Percentiles rank a stretch among this genome's conserved stretches.
phyloP scores from a whole-genome alignment of 2,329 filamentous ascomycete species.

The Aspergillus intermedius region DNA sequence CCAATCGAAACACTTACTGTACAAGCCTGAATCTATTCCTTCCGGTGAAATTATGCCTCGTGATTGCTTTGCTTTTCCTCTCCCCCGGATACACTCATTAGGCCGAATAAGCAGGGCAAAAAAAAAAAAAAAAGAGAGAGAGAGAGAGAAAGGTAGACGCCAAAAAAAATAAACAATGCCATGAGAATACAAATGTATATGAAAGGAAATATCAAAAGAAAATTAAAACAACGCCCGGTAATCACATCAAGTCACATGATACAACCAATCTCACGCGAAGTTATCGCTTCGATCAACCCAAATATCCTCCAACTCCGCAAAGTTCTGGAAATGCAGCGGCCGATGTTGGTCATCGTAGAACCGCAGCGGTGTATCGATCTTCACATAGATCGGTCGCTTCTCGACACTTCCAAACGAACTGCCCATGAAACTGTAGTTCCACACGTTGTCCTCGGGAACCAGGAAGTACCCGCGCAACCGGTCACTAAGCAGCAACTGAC shows the following conservation, averaged over 20 bases:
- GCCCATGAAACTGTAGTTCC: conserved; percentile 99
- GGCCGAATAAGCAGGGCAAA: not conserved
- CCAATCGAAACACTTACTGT: not conserved
- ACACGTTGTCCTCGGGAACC: conserved; percentile 79
- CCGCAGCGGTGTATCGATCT: conserved; percentile 80
- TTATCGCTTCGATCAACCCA: conserved; percentile 91
- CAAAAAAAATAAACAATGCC: not conserved
- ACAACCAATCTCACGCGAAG: conserved; percentile 58
- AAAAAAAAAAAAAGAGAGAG: not conserved
- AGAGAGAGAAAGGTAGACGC: not conserved
- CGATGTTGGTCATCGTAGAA: conserved; percentile 93
- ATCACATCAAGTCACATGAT: not conserved
- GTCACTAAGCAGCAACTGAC: conserved; percentile 85
- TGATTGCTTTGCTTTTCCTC: not conserved
- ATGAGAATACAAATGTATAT: not conserved
- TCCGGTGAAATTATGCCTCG: not conserved
- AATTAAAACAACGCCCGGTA: not conserved
- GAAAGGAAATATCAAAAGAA: not conserved
- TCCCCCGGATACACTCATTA: not conserved
- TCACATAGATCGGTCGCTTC: conserved; percentile 85
- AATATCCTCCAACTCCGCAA: conserved; percentile 93
- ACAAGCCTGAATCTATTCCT: not conserved
- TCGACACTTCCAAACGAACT: conserved; percentile 78
- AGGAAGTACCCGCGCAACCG: conserved; percentile 95
- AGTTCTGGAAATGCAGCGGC: conserved; percentile 93